phyloP scores from a whole-genome alignment of 441 rosid genomes.

The Gossypium davidsonii region DNA sequence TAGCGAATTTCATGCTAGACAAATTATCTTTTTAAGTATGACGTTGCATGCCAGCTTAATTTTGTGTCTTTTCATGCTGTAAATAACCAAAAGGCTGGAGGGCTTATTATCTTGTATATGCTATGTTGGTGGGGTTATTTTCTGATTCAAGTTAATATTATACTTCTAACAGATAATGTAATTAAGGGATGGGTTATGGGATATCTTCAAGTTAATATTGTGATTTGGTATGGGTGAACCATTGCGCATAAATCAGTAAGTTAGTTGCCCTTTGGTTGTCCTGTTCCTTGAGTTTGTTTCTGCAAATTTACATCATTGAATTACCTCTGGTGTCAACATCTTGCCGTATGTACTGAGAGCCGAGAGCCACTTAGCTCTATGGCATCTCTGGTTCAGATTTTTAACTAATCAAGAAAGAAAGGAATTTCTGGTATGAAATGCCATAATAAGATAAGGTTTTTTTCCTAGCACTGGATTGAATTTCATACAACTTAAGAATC shows the following conservation, averaged over 20 bases:
- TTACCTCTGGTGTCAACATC: no score
- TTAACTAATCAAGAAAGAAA: neutral
- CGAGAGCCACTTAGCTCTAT: no score
- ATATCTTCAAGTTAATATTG: neutral
- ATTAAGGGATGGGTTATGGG: constrained; percentile 1
- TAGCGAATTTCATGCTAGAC: neutral
- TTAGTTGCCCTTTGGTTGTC: no score
- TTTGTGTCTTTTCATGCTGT: neutral
- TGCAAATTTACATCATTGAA: no score
- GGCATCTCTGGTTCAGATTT: neutral
- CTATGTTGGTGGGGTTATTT: neutral
- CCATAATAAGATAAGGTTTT: neutral
- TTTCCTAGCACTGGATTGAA: neutral
- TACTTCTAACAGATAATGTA: neutral
- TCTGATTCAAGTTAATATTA: neutral
- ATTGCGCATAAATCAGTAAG: neutral
- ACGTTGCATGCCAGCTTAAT: neutral
- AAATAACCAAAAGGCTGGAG: neutral
- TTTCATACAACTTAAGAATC: neutral
- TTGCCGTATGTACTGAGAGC: no score
- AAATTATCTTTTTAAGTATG: neutral
- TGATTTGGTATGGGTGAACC: neutral
- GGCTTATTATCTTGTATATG: neutral
- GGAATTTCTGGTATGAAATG: neutral
- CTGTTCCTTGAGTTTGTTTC: no score